A percentile compares a stretch with the other conserved stretches of the same genome.
Evolutionary conservation across 495 filamentous ascomycete species (phyloP).

Genomic region (Chaetomium fimeti): DNA sequence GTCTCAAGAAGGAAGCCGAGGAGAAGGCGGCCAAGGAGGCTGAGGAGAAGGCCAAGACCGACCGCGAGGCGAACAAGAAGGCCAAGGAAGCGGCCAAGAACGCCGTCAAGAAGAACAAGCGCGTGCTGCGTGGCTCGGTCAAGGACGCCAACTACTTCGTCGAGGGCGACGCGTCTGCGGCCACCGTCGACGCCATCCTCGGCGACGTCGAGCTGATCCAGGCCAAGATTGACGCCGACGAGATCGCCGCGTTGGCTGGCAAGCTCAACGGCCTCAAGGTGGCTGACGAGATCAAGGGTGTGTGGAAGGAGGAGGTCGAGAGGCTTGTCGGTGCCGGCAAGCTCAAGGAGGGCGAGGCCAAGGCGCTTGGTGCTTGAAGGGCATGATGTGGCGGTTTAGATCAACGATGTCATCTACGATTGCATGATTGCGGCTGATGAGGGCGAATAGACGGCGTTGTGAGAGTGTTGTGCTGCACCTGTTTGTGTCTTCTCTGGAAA

Average conservation of each 20-base stretch:
- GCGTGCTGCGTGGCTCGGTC: conserved; percentile 83
- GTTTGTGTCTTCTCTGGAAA: not conserved
- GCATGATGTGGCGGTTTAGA: conserved; percentile 2
- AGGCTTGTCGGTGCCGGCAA: conserved; percentile 73
- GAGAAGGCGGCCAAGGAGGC: conserved; percentile 90
- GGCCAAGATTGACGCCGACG: conserved; percentile 82
- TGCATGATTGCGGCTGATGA: conserved; percentile 9
- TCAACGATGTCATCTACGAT: conserved; percentile 5
- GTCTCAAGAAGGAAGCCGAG: conserved; percentile 75
- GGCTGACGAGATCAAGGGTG: conserved; percentile 64
- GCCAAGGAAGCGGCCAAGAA: conserved; percentile 98
- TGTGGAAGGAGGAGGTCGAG: conserved; percentile 68
- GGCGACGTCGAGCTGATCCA: conserved; percentile 86
- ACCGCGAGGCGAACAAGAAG: conserved; percentile 89
- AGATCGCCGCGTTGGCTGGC: conserved; percentile 73
- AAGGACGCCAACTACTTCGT: conserved; percentile 97
- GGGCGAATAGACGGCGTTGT: conserved; percentile 15
- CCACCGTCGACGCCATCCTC: conserved; percentile 77
- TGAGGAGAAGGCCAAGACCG: conserved; percentile 89
- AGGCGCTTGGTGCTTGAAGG: conserved; percentile 36
- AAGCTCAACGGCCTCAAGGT: conserved; percentile 74
- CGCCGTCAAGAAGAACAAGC: conserved; percentile 99
- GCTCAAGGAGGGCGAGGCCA: conserved; percentile 72
- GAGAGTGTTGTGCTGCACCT: not conserved
- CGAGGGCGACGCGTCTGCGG: conserved; percentile 61